Evolutionary conservation across 441 rosid species (phyloP), one percentile per base, ranked within the genome.

Genomic region (Populus hybrid): DNA sequence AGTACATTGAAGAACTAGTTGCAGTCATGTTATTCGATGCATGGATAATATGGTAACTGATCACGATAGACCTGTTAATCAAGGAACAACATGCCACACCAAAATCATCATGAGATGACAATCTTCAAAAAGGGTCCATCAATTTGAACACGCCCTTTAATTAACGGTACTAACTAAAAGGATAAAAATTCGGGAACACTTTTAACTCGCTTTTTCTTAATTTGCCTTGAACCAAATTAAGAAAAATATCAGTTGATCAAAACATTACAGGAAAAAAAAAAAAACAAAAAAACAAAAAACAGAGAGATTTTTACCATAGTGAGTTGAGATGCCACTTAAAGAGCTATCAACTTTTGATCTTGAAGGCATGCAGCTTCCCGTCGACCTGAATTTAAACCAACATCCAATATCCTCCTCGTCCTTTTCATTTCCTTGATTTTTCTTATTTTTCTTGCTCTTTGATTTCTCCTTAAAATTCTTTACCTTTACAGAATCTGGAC

Each of bases 301-400:
- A 40, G 78, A 46, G 36, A 72, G 77, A 78, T 73, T 50, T 73
- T 87, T 88, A 89, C 93, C 92, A 83, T 85, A 82, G 72, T 84
- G 86, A 74, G 89, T 73, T 77, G 87, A 84, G 70, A 86, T 82
- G 69, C 97, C 93, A 85, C 95, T 92, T 78, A 88, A 59, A 67
- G 99, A 91, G 85, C 83, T 90, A 83, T 95, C 96, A 81, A 95
- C 98, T 81, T 90, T 95, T 87, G 99, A 95, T 88, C 97, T 95
- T 74, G 95, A 91, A 84, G 96, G 88, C 90, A 93, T 87, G 87
- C 99, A 95, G 50, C 94, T 80, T 70, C 85, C 88, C 77, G 91
- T 76, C 71, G 85, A 84, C 81, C 87, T 87, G 69, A 95, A 81
- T 80, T 82, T 90, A 81, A 85, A 80, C 94, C 98, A 93, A 80